Evolutionary conservation across 208 protist species (phyloP).

Genomic region (Acanthamoeba sp.): DNA sequence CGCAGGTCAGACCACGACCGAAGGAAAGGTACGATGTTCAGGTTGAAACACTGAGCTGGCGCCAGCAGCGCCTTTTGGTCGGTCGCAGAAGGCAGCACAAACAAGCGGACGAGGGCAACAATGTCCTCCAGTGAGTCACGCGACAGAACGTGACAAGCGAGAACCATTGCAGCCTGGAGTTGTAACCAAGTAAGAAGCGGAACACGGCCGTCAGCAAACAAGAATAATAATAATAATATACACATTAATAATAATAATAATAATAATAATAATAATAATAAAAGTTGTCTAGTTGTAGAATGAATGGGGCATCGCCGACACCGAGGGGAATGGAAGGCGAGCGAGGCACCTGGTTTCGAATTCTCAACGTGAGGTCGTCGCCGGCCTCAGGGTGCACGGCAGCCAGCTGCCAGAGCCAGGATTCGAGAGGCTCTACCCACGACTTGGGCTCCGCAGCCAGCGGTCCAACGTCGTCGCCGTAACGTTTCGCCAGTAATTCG

Average conservation of each 20-base stretch:
- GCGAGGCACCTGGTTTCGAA: neutral
- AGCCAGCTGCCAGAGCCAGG: constrained; percentile 39
- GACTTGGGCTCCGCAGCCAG: neutral
- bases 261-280: no score
- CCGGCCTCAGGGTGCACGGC: neutral
- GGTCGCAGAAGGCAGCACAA: constrained; percentile 36
- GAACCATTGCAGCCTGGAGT: constrained; percentile 19
- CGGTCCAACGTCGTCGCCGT: neutral
- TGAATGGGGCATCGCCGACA: no score
- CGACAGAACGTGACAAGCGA: neutral
- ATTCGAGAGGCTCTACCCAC: constrained; percentile 35
- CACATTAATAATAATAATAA: no score
- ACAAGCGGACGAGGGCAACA: constrained; percentile 9
- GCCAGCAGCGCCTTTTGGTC: neutral
- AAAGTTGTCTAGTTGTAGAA: no score
- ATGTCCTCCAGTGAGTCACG: constrained; percentile 70
- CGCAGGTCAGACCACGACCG: neutral
- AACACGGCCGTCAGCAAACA: no score
- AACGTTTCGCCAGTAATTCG: neutral
- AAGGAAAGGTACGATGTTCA: constrained; percentile 3
- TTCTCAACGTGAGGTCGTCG: neutral
- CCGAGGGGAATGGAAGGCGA: neutral
- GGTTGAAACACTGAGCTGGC: neutral
- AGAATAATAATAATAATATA: no score
- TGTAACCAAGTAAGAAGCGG: neutral